Evolutionary conservation across 2,329 filamentous ascomycete species (phyloP), one percentile per base, ranked within the genome.

Genomic region (Calonectria fujianensis): DNA sequence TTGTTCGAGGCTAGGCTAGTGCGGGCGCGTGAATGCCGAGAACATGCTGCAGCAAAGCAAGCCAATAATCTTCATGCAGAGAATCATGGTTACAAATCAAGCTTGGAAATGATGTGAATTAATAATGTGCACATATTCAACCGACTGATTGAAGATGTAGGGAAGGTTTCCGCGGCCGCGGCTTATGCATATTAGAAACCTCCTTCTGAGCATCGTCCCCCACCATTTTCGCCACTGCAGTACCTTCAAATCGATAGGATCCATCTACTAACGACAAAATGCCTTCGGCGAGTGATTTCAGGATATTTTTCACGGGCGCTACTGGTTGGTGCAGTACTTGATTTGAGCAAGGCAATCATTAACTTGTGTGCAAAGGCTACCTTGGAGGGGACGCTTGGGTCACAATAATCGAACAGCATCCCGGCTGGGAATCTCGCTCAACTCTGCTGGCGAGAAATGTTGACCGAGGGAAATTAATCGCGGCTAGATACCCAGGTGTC

Each of bases 341-440:
- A 24, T 27, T 8, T 41, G 8, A 13, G 24, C 24, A 27, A 29
- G 6, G 13, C n/a, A 2, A 6, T 29, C 7, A 27, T 61, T 41
- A 27, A 41, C 35, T 13, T 4, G 27, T 9, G 10, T 3, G 6
- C 13, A 27, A 54, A 61, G 57, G 57, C 9, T 61, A 61, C 24
- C 57, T 61, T 29, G 57, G 57, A 41, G 57, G 57, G n/a, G 57
- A 61, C 16, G 57, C 57, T 41, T 61, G 57, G 57, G 35, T 29
- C n/a, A 41, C 35, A n/a, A 61, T 61, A 2, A 61, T 61, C 24
- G 35, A 61, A 18, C n/a, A 29, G 57, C 57, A 61, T 29, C 57
- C 57, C 16, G 35, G 41, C 13, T 61, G 57, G 57, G 57, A 61
- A 41, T 61, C 35, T 7, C 57, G 24, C 57, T 61, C 57, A 11